Conservation (phyloP, 495 filamentous ascomycete genomes). For the Penicillium goetzii region DNA sequence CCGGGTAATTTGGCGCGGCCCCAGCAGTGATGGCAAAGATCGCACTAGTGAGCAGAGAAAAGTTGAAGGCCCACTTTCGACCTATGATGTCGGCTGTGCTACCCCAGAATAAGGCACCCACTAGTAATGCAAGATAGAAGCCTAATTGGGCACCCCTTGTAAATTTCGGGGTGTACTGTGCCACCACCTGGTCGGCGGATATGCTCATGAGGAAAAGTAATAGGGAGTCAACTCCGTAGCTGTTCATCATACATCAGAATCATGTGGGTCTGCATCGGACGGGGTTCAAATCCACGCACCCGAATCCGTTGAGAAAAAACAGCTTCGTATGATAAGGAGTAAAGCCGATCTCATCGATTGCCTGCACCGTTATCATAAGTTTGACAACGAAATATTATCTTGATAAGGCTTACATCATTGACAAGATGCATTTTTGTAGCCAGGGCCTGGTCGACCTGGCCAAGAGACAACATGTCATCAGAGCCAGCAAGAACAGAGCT, state of each 20-base stretch:
- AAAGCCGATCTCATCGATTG: slow-evolving; percentile 26
- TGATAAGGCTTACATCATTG: slow-evolving; percentile 17
- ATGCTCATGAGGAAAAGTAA: slow-evolving; percentile 28
- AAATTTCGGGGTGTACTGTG: slow-evolving; percentile 26
- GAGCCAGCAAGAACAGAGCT: slow-evolving; percentile 4
- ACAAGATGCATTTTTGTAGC: slow-evolving; percentile 27
- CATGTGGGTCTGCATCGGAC: too few species aligned
- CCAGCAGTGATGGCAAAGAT: slow-evolving; percentile 26
- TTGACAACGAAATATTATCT: not conserved
- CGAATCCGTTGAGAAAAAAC: slow-evolving; percentile 30
- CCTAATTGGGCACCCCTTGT: slow-evolving; percentile 22
- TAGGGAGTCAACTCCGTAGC: slow-evolving; percentile 25
- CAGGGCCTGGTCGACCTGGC: slow-evolving; percentile 19
- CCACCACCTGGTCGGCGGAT: slow-evolving; percentile 24
- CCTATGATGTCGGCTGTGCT: slow-evolving; percentile 48
- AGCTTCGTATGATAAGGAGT: slow-evolving; percentile 26
- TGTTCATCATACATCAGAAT: slow-evolving; percentile 3
- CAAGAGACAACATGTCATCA: slow-evolving; percentile 20
- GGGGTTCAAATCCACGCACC: slow-evolving; percentile 7
- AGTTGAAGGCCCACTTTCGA: slow-evolving; percentile 47
- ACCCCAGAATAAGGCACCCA: slow-evolving; percentile 45
- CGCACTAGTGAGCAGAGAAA: slow-evolving; percentile 43
- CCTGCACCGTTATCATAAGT: slow-evolving; percentile 11
- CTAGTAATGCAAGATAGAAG: slow-evolving; percentile 33
- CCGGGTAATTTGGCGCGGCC: slow-evolving; percentile 21